These are phyloP conservation scores for Clitopilus hobsonii DNA, from an alignment of 768 basidiomycete species.

Conservation along the genomic window DNA sequence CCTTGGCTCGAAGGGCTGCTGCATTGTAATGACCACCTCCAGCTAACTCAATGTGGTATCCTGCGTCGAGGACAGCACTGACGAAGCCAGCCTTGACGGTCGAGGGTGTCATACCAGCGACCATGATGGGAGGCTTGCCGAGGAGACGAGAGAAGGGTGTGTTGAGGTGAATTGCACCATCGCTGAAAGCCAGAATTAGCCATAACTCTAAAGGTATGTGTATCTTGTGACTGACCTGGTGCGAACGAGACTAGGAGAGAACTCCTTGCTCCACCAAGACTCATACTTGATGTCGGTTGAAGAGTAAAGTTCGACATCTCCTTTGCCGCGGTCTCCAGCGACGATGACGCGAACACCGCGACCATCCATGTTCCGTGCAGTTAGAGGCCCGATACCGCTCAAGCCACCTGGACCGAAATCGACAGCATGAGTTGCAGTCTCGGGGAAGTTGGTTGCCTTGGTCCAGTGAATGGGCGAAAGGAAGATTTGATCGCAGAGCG, in stretches of 20 bases:
- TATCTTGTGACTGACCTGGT: slow-evolving; percentile 60
- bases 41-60: slow-evolving; percentile 95
- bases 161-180: slow-evolving; percentile 89
- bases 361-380: slow-evolving; percentile 87
- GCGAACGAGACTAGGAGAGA: slow-evolving; percentile 78
- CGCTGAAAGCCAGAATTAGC: slow-evolving; percentile 40
- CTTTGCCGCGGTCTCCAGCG: slow-evolving; percentile 86
- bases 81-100: slow-evolving; percentile 97
- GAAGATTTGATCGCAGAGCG: slow-evolving; percentile 92
- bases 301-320: slow-evolving; percentile 82
- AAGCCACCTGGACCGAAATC: slow-evolving; percentile 97
- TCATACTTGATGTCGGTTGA: slow-evolving; percentile 64
- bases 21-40: slow-evolving; percentile 98
- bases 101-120: slow-evolving; percentile 98
- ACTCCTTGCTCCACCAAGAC: slow-evolving; percentile 90
- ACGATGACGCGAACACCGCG: slow-evolving; percentile 89
- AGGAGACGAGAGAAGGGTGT: slow-evolving; percentile 95
- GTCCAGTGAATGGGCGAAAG: slow-evolving; percentile 90
- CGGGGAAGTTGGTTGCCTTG: slow-evolving; percentile 85
- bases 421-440: slow-evolving; percentile 87
- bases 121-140: slow-evolving; percentile 98
- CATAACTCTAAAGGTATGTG: slow-evolving; percentile 1
- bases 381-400: slow-evolving; percentile 89
- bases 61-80: slow-evolving; percentile 86
- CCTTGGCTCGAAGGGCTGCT: slow-evolving; percentile 81